These are phyloP conservation scores for Scenedesmus sp. DNA, from an alignment of 163 green algal species.

Conservation along the genomic window DNA sequence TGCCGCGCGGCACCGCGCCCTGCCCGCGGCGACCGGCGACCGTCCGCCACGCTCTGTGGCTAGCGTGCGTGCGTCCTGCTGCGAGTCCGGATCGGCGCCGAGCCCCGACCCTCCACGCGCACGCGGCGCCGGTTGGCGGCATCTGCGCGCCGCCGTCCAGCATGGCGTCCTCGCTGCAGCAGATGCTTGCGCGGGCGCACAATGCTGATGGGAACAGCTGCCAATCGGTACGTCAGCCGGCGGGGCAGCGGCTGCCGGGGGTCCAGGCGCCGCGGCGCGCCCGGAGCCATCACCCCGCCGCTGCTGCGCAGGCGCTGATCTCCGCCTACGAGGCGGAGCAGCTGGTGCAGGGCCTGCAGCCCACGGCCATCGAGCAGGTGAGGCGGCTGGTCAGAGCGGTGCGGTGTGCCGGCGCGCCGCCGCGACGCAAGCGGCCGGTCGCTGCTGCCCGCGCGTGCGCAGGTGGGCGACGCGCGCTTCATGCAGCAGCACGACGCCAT, in stretches of 20 bases:
- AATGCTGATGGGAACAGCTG: not conserved
- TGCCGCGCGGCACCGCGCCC: too few relatives aligned
- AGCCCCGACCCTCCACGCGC: too few relatives aligned
- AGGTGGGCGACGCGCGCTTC: conserved; percentile 78
- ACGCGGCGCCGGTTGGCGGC: too few relatives aligned
- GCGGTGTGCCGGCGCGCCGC: too few relatives aligned
- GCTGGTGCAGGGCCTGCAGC: conserved; percentile 61
- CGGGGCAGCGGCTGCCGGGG: too few relatives aligned
- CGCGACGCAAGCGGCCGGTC: too few relatives aligned
- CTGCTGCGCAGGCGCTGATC: conserved; percentile 47
- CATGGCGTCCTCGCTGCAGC: conserved; percentile 29
- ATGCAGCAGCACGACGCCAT: conserved; percentile 80
- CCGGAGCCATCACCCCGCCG: not conserved
- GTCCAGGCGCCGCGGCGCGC: too few relatives aligned
- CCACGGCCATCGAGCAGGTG: conserved; percentile 65
- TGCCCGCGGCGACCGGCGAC: too few relatives aligned
- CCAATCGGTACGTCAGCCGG: not conserved
- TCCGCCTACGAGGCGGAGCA: conserved; percentile 71
- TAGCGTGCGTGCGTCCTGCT: too few relatives aligned
- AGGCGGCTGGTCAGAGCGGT: not conserved
- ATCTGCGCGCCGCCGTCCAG: too few relatives aligned
- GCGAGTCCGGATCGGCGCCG: too few relatives aligned
- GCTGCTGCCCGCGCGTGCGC: not conserved
- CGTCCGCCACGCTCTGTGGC: too few relatives aligned
- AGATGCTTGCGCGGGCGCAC: conserved; percentile 34